Conservation (phyloP, 495 filamentous ascomycete genomes). For the Penicillium salamii region DNA sequence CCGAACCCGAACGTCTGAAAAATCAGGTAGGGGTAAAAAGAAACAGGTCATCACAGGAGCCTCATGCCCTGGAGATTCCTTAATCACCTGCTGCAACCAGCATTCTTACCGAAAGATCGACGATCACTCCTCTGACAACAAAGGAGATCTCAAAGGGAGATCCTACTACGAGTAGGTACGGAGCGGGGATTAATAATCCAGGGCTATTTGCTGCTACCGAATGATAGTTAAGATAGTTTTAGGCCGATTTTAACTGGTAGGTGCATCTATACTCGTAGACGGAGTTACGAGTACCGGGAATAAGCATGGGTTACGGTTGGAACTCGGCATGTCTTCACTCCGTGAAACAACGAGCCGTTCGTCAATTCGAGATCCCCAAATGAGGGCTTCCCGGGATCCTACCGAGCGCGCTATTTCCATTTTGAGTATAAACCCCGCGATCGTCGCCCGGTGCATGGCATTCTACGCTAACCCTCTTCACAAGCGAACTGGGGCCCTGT, state of each 20-base stretch:
- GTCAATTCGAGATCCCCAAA: constrained; percentile 13
- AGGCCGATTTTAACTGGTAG: not conserved
- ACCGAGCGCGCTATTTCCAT: constrained; percentile 8
- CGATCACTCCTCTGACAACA: not conserved
- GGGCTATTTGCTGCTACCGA: constrained; percentile 1
- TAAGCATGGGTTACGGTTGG: not conserved
- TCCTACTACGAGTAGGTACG: too few species aligned
- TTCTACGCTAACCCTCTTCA: not conserved
- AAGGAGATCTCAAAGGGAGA: constrained; percentile 1
- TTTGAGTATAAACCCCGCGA: constrained; percentile 21
- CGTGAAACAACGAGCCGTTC: constrained; percentile 30
- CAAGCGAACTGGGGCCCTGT: constrained; percentile 1
- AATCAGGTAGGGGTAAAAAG: constrained; percentile 4
- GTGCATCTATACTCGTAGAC: too few species aligned
- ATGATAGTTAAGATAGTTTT: not conserved
- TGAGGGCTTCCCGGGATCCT: constrained; percentile 12
- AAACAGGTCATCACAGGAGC: constrained; percentile 1
- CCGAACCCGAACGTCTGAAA: not conserved
- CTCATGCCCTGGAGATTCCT: not conserved
- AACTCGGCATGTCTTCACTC: constrained; percentile 1
- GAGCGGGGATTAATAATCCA: not conserved
- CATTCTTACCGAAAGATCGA: constrained; percentile 5
- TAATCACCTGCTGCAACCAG: constrained; percentile 7
- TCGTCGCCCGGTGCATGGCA: constrained; percentile 3
- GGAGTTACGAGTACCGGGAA: not conserved